A percentile compares a stretch with the other conserved stretches of the same genome.
Evolutionary conservation across 2,329 filamentous ascomycete species (phyloP).

Genomic region (Sporothrix variecibatus): DNA sequence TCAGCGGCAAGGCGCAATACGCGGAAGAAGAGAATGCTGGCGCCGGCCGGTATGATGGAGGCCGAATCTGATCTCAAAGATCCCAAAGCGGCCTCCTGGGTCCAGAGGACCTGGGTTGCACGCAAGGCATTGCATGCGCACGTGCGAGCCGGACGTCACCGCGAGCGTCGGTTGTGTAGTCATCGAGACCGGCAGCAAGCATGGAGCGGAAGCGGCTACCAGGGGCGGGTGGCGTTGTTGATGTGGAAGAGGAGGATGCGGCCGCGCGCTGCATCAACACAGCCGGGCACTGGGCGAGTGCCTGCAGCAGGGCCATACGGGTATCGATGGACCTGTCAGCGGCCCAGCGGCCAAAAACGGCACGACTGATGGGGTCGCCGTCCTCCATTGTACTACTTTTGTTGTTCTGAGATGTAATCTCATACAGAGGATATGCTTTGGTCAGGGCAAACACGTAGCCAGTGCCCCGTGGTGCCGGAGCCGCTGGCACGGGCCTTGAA

Average conservation of each 20-base stretch:
- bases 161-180: constrained; percentile 86
- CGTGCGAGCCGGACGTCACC: constrained; percentile 86
- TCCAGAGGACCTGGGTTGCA: constrained; percentile 68
- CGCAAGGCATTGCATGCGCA: constrained; percentile 80
- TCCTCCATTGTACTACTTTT: constrained; percentile 24
- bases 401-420: neutral
- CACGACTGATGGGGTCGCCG: constrained; percentile 37
- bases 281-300: constrained; percentile 51
- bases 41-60: neutral
- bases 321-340: constrained; percentile 54
- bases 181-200: constrained; percentile 67
- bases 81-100: constrained; percentile 6
- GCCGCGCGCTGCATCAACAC: constrained; percentile 35
- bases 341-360: constrained; percentile 56
- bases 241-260: neutral
- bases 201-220: constrained; percentile 47
- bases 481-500: constrained; percentile 30
- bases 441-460: constrained; percentile 58
- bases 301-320: constrained; percentile 57
- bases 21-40: constrained; percentile 49
- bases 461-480: constrained; percentile 44
- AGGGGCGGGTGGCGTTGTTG: constrained; percentile 34
- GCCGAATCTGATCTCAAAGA: constrained; percentile 31
- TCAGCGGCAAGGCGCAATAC: constrained; percentile 75
- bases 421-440: constrained; percentile 49